Base-by-base conservation (phyloP, 1,284 basidiomycete genomes). In the Prillingera fragicola region DNA sequence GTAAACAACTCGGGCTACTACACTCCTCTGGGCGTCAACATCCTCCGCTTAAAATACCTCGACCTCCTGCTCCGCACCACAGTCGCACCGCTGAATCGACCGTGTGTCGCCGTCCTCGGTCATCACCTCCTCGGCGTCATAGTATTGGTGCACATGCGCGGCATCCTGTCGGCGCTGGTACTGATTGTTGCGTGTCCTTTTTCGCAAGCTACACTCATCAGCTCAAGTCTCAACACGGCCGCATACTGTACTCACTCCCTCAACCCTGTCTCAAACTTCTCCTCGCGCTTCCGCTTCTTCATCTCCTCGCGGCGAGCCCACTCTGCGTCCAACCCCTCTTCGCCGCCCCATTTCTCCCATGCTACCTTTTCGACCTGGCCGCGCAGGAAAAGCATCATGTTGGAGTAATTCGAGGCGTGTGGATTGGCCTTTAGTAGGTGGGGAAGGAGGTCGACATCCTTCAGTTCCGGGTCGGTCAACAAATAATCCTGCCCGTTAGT, bases 331-430 rank as follows among this genome's bases (percentile, higher is more conserved):
- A 99, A 71, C 1, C 82, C 89, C 63, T 94, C 88, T 9, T 88
- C 79, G 0, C 89, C 89, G 0, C 89, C 91, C 95, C 95, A 99
- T 72, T 97, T 98, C 59, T 85, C 83, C 82, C 88, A 97, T 3
- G 95, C 94, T 66, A 94, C 97, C 21, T 84, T 84, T 69, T 98
- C 95, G 3, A 98, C 91, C 71, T 96, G 92, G 59, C 77, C 84
- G 19, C 95, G 82, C 7, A 97, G 77, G 72, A 90, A 99, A 19
- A 99, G 78, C 95, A 98, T 98, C 95, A 98, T 98, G 74, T 98
- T 98, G 37, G 85, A 86, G 66, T 90, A 98, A 0, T 90, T 95
- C 18, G 90, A 87, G 54, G 89, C 87, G 74, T 98, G 92, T 2
- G 95, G 95, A 64, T 98, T 99, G 4, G 90, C 86, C 64, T 92